These are phyloP conservation scores for Stentor coeruleus DNA, from an alignment of 73 alveolate species.

Conservation along the genomic window DNA sequence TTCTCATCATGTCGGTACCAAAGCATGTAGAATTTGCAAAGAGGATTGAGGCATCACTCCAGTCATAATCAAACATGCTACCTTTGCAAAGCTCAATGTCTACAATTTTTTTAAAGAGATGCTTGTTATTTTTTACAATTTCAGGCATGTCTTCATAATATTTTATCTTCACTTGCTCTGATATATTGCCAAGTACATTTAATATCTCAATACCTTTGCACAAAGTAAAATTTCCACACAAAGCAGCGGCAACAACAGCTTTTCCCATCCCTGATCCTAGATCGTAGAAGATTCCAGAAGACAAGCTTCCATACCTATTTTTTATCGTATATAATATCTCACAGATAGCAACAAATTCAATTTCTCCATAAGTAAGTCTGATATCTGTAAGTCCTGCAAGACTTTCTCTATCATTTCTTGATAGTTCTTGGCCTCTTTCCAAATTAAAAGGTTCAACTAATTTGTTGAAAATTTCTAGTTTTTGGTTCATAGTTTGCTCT, in stretches of 20 bases:
- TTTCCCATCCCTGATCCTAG: conserved; percentile 93
- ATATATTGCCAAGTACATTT: conserved; percentile 47
- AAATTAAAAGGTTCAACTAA: conserved; percentile 73
- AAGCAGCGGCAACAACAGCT: conserved; percentile 77
- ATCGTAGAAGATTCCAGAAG: conserved; percentile 76
- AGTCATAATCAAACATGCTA: conserved; percentile 38
- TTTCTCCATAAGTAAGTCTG: conserved; percentile 26
- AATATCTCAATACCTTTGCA: conserved; percentile 80
- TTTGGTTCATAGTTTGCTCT: too few relatives aligned
- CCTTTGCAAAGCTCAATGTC: conserved; percentile 35
- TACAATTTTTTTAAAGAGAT: conserved; percentile 16
- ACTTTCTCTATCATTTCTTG: too few relatives aligned
- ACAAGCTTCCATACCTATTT: conserved; percentile 24
- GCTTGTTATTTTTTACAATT: background rate
- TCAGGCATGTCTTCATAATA: background rate
- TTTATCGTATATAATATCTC: conserved; percentile 25
- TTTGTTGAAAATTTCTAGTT: too few relatives aligned
- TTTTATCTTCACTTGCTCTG: conserved; percentile 23
- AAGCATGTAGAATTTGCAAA: conserved; percentile 60
- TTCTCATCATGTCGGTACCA: conserved; percentile 36
- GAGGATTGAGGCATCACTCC: conserved; percentile 44
- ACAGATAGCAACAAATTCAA: conserved; percentile 30
- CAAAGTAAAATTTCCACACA: conserved; percentile 60
- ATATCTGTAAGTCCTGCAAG: too few relatives aligned
- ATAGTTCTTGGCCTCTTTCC: too few relatives aligned